Base-by-base conservation (phyloP, 495 filamentous ascomycete genomes). In the Poronia punctata region DNA sequence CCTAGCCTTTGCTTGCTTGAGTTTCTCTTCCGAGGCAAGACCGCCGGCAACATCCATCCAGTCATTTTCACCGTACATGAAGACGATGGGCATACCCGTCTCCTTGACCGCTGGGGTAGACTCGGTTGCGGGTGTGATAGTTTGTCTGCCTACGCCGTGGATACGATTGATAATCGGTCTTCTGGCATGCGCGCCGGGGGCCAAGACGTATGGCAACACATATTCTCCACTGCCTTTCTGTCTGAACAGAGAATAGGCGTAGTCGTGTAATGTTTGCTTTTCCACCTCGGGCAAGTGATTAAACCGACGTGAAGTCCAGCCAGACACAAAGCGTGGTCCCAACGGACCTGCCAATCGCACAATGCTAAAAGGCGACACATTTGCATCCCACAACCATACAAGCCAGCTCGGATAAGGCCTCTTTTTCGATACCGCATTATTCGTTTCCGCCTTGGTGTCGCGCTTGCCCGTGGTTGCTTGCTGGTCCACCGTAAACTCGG, bases 41-140 rank as follows among this genome's bases (percentile, higher is more conserved):
- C 92, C 92, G 11, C 90, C 93, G 0, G 76, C 75, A 9, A 90
- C 78, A 51, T 97, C 93, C 92, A 98, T 97, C 92, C 92, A 98
- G 67, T 98, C 92, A 52, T 88, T 78, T 52, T 95, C 88, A 40
- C 92, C 92, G 53, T 98, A 98, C 82, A 96, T 85, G 52, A 97
- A 75, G 8, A 96, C 75, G 21, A 95, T 70, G 0, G 92, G 92
- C 37, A 88, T 68, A 3, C 89, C 90, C 3, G 73, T 83, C 53
- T 94, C 87, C 6, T 56, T 58, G 5, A 67, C 55, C 6, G 53
- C 61, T 2, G 61, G 64, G 25, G 37, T 37, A 14, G 51, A 59
- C 10, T 49, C 52, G 2, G 61, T 65, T 8, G 58, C 59, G 7
- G 64, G 62, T 2, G 52, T 48, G 31, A 75, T 56, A 0, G 61